These are phyloP conservation scores for Tuber melanosporum DNA, from an alignment of 495 filamentous ascomycete genomes.

Conservation along the genomic window DNA sequence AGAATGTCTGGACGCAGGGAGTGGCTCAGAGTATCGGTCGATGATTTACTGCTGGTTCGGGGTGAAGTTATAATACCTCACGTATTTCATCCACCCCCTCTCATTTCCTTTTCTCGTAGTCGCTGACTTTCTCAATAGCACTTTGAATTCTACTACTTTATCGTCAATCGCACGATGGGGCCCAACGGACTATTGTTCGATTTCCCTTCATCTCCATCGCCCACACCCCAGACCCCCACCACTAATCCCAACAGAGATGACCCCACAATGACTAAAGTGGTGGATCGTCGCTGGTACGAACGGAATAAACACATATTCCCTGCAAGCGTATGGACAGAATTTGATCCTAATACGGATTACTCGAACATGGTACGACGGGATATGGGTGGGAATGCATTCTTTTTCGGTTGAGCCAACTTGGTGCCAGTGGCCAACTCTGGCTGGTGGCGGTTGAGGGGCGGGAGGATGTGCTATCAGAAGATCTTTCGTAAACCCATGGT, in stretches of 20 bases:
- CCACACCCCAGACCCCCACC: background rate
- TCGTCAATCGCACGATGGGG: conserved; percentile 75
- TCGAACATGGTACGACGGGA: conserved; percentile 73
- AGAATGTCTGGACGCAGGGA: conserved; percentile 51
- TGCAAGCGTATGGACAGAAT: conserved; percentile 91
- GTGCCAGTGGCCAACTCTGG: background rate
- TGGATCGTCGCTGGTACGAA: conserved; percentile 94
- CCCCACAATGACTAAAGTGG: conserved; percentile 80
- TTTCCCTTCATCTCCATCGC: conserved; percentile 53
- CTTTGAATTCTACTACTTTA: conserved; percentile 94
- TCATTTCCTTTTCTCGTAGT: background rate
- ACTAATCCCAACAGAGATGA: conserved; percentile 55
- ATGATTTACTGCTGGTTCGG: conserved; percentile 90
- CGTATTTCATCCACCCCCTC: conserved; percentile 52
- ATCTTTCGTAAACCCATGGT: background rate
- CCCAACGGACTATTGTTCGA: conserved; percentile 71
- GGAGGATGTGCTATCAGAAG: background rate
- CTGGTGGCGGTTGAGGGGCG: background rate
- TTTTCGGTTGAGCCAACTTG: conserved; percentile 52
- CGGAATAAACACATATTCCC: conserved; percentile 96
- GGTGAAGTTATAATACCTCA: conserved; percentile 91
- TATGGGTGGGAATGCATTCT: conserved; percentile 83
- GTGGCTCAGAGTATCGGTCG: conserved; percentile 91
- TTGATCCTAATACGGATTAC: conserved; percentile 84
- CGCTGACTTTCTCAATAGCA: conserved; percentile 53